Conservation (phyloP, 345 rosid species). For the Litchi chinensis region DNA sequence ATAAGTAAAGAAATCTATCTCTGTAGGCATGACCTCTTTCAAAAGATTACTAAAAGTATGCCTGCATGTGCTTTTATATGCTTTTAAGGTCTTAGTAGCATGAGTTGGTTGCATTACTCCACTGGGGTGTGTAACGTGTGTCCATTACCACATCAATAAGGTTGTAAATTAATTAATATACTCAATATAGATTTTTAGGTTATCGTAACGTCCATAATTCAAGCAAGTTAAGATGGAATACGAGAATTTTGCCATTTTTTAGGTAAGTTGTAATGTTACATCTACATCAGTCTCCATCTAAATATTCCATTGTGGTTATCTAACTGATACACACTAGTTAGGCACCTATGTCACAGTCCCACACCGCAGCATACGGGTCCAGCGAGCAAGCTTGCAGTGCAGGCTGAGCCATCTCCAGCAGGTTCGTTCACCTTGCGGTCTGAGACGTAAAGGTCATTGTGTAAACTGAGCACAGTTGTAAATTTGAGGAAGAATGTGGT, state of each 20-base stretch:
- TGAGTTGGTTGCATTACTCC: not conserved
- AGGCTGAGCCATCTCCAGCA: not conserved
- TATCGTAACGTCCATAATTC: not conserved
- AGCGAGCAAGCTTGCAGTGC: not conserved
- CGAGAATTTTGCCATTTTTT: not conserved
- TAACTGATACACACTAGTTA: not conserved
- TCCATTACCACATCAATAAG: not conserved
- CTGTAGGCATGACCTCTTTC: not conserved
- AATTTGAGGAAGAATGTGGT: not conserved
- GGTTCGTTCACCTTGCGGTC: not conserved
- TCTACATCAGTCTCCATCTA: not conserved
- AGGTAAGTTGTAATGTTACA: not conserved
- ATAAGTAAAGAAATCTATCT: not conserved
- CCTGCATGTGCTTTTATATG: not conserved
- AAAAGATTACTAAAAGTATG: not conserved
- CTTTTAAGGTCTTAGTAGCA: not conserved
- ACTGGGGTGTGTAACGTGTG: not conserved
- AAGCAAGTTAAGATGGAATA: not conserved
- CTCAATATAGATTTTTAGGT: not conserved
- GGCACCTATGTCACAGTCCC: too few species aligned
- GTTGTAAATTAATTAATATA: too few species aligned
- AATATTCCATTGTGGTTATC: not conserved
- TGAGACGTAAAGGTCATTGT: not conserved
- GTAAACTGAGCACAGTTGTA: not conserved
- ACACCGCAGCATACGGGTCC: not conserved